Evolutionary conservation across 176 grass and related monocot genomes (phyloP).

Genomic region (Calamus simplicifolius): DNA sequence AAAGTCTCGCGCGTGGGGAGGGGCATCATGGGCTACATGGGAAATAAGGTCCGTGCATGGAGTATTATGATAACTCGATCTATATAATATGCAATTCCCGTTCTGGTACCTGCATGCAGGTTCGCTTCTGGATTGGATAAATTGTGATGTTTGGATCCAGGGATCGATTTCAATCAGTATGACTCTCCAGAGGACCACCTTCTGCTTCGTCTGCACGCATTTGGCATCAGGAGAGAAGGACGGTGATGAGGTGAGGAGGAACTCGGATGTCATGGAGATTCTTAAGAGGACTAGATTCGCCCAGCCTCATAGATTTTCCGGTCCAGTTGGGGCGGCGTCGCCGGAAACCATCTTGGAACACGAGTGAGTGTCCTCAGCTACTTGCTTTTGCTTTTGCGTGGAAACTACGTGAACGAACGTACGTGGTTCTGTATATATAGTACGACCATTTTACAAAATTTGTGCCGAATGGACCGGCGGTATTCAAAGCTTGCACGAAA

Average conservation of each 20-base stretch:
- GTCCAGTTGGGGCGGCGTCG: not conserved
- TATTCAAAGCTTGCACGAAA: too few species aligned
- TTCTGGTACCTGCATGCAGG: too few species aligned
- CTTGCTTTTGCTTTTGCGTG: too few species aligned
- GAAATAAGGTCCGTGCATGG: slow-evolving; percentile 55
- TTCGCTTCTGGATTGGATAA: too few species aligned
- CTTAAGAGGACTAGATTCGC: slow-evolving; percentile 61
- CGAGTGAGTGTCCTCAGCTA: slow-evolving; percentile 36
- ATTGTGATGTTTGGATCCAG: slow-evolving; percentile 7
- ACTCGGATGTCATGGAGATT: slow-evolving; percentile 70
- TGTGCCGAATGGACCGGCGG: too few species aligned
- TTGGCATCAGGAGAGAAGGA: slow-evolving; percentile 86
- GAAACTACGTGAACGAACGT: too few species aligned
- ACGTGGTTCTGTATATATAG: too few species aligned
- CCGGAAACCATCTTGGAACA: slow-evolving; percentile 81
- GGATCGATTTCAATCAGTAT: slow-evolving; percentile 89
- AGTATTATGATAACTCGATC: too few species aligned
- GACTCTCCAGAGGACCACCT: slow-evolving; percentile 37
- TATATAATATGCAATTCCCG: too few species aligned
- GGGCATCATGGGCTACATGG: slow-evolving; percentile 97
- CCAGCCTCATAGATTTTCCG: slow-evolving; percentile 4
- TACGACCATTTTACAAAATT: too few species aligned
- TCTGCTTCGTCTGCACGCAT: slow-evolving; percentile 95
- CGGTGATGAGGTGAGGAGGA: slow-evolving; percentile 71
- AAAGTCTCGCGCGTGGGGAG: slow-evolving; percentile 55